phyloP scores from a whole-genome alignment of 2,329 filamentous ascomycete species.

The Colletotrichum sp. region DNA sequence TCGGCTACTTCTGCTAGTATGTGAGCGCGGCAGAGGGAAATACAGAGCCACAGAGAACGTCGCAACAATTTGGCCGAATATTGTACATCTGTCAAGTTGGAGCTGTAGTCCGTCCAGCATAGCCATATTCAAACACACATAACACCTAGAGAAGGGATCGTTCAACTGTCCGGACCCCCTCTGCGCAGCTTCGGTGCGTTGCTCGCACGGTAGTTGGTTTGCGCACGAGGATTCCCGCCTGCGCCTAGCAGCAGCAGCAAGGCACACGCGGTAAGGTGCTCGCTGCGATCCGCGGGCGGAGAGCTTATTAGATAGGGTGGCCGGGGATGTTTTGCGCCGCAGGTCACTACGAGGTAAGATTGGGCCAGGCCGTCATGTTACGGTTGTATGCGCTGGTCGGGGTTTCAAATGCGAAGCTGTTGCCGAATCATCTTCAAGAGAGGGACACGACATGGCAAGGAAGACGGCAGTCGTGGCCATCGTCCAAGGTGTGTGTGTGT shows the following conservation, averaged over 20 bases:
- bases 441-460: background rate
- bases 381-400: slow-evolving; percentile 18
- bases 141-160: background rate
- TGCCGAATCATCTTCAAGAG: slow-evolving; percentile 11
- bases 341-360: background rate
- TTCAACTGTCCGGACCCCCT: background rate
- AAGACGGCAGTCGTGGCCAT: background rate
- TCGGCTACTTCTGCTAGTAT: background rate
- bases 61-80: background rate
- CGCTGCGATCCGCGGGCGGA: slow-evolving; percentile 1
- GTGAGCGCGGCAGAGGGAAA: background rate
- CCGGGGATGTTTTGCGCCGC: background rate
- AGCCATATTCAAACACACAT: background rate
- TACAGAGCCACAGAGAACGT: background rate
- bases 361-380: slow-evolving; percentile 10
- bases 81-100: background rate
- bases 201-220: background rate
- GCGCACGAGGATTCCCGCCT: background rate
- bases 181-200: background rate
- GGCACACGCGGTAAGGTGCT: background rate
- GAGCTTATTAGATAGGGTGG: background rate
- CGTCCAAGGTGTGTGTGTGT: background rate
- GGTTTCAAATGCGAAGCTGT: slow-evolving; percentile 14
- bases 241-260: background rate
- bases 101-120: background rate